Conservation (phyloP, 371 early-diverging fungal species). For the Dinochytrium kinnereticum region DNA sequence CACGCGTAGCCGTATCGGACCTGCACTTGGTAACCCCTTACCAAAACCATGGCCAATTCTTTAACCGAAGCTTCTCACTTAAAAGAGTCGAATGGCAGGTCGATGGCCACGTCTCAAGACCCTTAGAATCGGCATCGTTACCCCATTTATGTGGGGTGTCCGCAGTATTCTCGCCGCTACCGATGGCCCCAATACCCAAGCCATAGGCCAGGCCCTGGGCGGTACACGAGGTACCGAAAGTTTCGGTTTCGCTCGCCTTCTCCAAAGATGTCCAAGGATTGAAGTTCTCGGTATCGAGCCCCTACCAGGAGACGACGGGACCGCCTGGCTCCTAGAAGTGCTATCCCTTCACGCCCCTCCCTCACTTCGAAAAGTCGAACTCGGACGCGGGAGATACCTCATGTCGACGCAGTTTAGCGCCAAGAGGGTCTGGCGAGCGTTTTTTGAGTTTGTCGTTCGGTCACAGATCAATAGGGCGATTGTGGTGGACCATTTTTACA, state of each 20-base stretch:
- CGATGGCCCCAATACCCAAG: neutral
- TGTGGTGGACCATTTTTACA: neutral
- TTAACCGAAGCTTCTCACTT: neutral
- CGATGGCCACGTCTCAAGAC: slow-evolving; percentile 22
- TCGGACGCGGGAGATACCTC: slow-evolving; percentile 22
- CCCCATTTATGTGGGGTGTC: slow-evolving; percentile 29
- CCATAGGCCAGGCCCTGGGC: slow-evolving; percentile 11
- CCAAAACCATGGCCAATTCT: neutral
- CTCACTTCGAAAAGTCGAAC: slow-evolving; percentile 2
- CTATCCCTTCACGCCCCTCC: slow-evolving; percentile 16
- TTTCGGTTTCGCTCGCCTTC: neutral
- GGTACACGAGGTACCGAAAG: slow-evolving; percentile 2
- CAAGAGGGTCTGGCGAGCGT: slow-evolving; percentile 12
- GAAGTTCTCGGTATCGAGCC: slow-evolving; percentile 17
- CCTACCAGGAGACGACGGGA: slow-evolving; percentile 29
- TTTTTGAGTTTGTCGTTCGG: neutral
- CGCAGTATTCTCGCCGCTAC: slow-evolving; percentile 11
- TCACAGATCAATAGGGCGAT: neutral
- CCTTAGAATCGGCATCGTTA: slow-evolving; percentile 23
- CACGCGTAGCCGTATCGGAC: slow-evolving; percentile 24
- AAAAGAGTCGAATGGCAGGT: slow-evolving; percentile 17
- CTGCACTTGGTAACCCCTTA: slow-evolving; percentile 11
- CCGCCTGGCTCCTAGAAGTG: slow-evolving; percentile 17
- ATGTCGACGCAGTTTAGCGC: slow-evolving; percentile 13
- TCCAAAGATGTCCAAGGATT: neutral